A percentile compares a stretch with the other conserved stretches of the same genome.
Conservation (phyloP, 2,329 filamentous ascomycete species). For the Pseudovirgaria hyperparasitica region DNA sequence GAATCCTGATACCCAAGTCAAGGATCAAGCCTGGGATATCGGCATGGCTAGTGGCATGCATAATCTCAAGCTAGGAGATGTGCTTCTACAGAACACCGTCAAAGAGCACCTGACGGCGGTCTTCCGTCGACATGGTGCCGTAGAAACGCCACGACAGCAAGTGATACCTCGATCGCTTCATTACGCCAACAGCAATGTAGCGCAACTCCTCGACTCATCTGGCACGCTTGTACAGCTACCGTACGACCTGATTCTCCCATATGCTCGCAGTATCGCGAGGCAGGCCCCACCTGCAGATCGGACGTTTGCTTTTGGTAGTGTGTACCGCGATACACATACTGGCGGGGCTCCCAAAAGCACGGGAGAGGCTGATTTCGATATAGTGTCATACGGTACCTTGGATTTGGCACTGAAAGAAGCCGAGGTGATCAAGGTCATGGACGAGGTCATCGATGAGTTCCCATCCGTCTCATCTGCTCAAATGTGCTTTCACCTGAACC, state of each 20-base stretch:
- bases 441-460: constrained; percentile 75
- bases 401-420: constrained; percentile 85
- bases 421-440: constrained; percentile 84
- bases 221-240: constrained; percentile 90
- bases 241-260: constrained; percentile 80
- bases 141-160: constrained; percentile 62
- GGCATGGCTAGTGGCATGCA: constrained; percentile 16
- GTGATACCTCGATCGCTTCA: constrained; percentile 74
- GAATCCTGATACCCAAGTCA: constrained; percentile 58
- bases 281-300: constrained; percentile 53
- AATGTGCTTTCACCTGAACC: constrained; percentile 85
- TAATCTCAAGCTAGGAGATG: constrained; percentile 33
- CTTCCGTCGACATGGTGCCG: constrained; percentile 79
- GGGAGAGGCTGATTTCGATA: constrained; percentile 91
- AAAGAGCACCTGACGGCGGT: constrained; percentile 64
- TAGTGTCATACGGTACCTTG: constrained; percentile 69
- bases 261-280: constrained; percentile 73
- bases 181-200: constrained; percentile 56
- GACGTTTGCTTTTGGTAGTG: constrained; percentile 75
- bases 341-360: constrained; percentile 73
- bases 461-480: constrained; percentile 57
- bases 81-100: constrained; percentile 60
- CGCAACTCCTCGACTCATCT: constrained; percentile 67
- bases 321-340: constrained; percentile 67
- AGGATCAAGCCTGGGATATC: constrained; percentile 48